Evolutionary conservation across 2,329 filamentous ascomycete species (phyloP).

Genomic region (Cladorrhinum sp.): DNA sequence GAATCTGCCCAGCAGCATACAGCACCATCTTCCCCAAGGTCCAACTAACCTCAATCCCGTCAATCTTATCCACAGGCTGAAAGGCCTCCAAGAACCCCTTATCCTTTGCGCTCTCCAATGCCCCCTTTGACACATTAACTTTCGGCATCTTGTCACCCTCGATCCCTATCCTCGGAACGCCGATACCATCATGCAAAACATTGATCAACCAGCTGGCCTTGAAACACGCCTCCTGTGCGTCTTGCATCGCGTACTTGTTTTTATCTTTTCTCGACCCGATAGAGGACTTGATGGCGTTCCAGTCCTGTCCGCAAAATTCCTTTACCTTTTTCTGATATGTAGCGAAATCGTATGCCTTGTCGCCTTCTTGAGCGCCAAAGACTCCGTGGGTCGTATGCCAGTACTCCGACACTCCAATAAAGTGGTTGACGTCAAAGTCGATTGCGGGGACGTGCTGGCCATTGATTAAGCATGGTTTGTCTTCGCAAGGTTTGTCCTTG

Average conservation of each 20-base stretch:
- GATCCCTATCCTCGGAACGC: conserved; percentile 79
- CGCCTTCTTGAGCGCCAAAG: conserved; percentile 68
- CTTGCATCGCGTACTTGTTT: conserved; percentile 66
- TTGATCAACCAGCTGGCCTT: conserved; percentile 98
- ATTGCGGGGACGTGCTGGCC: conserved; percentile 92
- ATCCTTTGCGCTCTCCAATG: conserved; percentile 64
- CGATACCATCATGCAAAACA: conserved; percentile 92
- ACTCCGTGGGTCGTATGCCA: conserved; percentile 98
- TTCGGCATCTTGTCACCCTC: conserved; percentile 54
- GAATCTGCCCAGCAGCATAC: conserved; percentile 86
- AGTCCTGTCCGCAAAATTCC: conserved; percentile 80
- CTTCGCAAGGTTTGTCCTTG: conserved; percentile 80
- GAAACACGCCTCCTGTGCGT: conserved; percentile 87
- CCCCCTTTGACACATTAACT: conserved; percentile 70
- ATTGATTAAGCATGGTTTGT: conserved; percentile 83
- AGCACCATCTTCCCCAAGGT: conserved; percentile 95
- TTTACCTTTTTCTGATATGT: conserved; percentile 84
- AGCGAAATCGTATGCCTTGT: conserved; percentile 83
- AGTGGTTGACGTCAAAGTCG: conserved; percentile 96
- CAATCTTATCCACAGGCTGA: conserved; percentile 88
- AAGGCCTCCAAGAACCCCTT: conserved; percentile 82
- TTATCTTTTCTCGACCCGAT: conserved; percentile 56
- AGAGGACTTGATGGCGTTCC: conserved; percentile 69
- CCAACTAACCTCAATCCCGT: conserved; percentile 92
- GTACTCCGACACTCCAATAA: conserved; percentile 95